phyloP scores from a whole-genome alignment of 2,329 filamentous ascomycete species.

The Pestalotiopsis sp. region DNA sequence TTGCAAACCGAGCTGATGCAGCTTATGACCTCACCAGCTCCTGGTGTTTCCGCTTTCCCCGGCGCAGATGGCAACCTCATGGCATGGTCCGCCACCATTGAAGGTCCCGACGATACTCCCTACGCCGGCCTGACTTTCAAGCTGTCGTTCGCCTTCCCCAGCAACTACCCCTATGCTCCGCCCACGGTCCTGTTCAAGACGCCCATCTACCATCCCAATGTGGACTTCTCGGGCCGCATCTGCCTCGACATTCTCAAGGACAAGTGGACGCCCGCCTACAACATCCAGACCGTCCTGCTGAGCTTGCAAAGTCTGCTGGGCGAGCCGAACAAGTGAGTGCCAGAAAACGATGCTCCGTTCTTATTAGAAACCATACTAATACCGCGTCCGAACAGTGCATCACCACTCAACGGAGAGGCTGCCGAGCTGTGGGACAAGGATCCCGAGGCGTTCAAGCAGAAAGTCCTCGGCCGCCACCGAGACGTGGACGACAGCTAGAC shows the following conservation, averaged over 20 bases:
- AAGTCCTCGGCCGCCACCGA: slow-evolving; percentile 62
- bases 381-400: slow-evolving; percentile 60
- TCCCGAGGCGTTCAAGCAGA: slow-evolving; percentile 81
- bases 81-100: slow-evolving; percentile 91
- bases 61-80: slow-evolving; percentile 87
- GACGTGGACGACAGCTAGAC: slow-evolving; percentile 64
- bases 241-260: slow-evolving; percentile 98
- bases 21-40: slow-evolving; percentile 92
- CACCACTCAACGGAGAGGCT: slow-evolving; percentile 92
- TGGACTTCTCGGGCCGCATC: slow-evolving; percentile 95
- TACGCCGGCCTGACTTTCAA: slow-evolving; percentile 89
- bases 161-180: slow-evolving; percentile 89
- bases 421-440: slow-evolving; percentile 95
- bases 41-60: slow-evolving; percentile 93
- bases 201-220: slow-evolving; percentile 97
- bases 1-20: slow-evolving; percentile 98
- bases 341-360: not conserved
- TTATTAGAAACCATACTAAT: not conserved
- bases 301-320: slow-evolving; percentile 94
- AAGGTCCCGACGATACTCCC: slow-evolving; percentile 86
- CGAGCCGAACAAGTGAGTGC: slow-evolving; percentile 95
- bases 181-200: slow-evolving; percentile 96
- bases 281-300: slow-evolving; percentile 88
- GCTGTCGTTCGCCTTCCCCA: slow-evolving; percentile 85
- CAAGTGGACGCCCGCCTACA: slow-evolving; percentile 98